Evolutionary conservation across 768 basidiomycete genomes (phyloP), one percentile per base, ranked within the genome.

Genomic region (Sistotremastrum suecicum): DNA sequence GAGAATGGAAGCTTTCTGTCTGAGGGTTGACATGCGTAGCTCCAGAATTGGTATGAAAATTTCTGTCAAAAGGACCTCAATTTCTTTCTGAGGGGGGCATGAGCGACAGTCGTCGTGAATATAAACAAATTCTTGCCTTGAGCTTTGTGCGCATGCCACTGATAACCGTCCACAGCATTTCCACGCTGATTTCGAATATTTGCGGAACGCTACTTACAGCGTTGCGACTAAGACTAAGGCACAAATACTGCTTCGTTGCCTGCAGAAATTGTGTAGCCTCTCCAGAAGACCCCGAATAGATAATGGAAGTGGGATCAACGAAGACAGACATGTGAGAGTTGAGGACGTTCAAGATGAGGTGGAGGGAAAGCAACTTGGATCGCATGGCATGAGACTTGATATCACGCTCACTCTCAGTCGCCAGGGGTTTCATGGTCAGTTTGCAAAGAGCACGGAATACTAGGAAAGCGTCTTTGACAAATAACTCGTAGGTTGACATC

Each of bases 1-100:
- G 43, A 98, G 70, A 44, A 98, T 87, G 42, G 89, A 78, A 3
- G 83, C 83, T 65, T 99, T 98, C 60, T 98, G 95, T 57, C 89
- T 89, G 42, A 94, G 66, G 1, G 91, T 95, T 4, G 94, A 87
- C 6, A 86, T 98, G 59, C 82, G 80, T 91, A 99, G 97, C 64
- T 99, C 95, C 48, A 98, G 69, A 41, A 99, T 94, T 2, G 95
- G 95, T 46, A 98, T 80, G 68, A 98, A 99, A 51, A 99, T 98
- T 61, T 99, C 95, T 54, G 95, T 92, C 41, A 99, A 63, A n/a
- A 99, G 70, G 35, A 99, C 91, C 61, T 97, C 94, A 47, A 98
- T 97, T 62, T 99, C 95, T 84, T 97, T 95, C 94, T 97, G 59
- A 39, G 54, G 33, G 6, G 4, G 5, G 37, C 28, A 32, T 41